Percentiles rank a stretch among this genome's conserved stretches.
These are phyloP conservation scores for Cetraspora pellucida DNA, from an alignment of 192 early-diverging fungal genomes.

Conservation along the genomic window DNA sequence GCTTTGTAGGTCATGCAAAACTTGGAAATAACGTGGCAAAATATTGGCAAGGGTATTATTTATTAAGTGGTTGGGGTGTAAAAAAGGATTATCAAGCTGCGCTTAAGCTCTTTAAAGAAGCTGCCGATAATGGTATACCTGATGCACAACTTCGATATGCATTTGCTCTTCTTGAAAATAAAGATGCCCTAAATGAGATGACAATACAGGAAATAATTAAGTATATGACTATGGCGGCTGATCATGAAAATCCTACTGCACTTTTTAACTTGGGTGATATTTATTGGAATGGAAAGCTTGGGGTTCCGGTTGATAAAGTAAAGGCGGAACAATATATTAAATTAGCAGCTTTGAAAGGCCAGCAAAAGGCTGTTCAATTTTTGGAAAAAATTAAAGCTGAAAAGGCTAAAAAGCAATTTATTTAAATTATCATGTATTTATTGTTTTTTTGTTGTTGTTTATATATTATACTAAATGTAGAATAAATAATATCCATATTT, in stretches of 20 bases:
- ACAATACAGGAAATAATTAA: neutral
- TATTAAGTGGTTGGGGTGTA: neutral
- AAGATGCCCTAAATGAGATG: neutral
- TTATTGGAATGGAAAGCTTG: conserved; percentile 21
- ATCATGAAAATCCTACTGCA: conserved; percentile 18
- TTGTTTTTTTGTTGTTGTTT: too few species aligned
- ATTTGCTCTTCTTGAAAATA: conserved; percentile 8
- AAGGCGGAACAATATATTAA: neutral
- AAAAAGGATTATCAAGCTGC: neutral
- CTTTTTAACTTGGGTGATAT: conserved; percentile 27
- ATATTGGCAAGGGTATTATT: conserved; percentile 28
- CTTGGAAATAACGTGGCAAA: neutral
- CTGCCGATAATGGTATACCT: conserved; percentile 13
- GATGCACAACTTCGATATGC: conserved; percentile 23
- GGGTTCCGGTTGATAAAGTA: neutral
- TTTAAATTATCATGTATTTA: too few species aligned
- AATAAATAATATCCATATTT: too few species aligned
- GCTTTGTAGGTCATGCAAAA: conserved; percentile 11
- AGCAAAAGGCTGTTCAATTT: conserved; percentile 22
- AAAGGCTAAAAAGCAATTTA: too few species aligned
- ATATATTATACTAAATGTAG: too few species aligned
- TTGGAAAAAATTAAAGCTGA: neutral
- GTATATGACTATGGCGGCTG: conserved; percentile 23
- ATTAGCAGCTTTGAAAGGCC: conserved; percentile 21
- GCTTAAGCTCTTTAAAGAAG: neutral